These are phyloP conservation scores for Sugiyamaella xylanicola DNA, from an alignment of 1,139 yeast genomes.

Conservation along the genomic window DNA sequence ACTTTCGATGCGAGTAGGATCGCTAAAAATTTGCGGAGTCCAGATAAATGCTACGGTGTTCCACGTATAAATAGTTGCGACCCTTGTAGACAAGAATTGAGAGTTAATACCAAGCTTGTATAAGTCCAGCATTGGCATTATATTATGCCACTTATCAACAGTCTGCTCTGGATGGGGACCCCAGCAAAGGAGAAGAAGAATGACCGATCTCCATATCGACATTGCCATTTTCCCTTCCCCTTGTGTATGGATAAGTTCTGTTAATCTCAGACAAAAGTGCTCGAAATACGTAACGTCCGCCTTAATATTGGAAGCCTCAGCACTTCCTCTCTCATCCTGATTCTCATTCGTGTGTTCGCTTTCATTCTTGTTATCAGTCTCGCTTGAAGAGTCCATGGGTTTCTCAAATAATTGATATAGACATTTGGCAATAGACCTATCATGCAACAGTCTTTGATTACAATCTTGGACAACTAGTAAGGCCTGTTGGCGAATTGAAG, in stretches of 20 bases:
- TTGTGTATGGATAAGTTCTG: constrained; percentile 19
- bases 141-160: constrained; percentile 29
- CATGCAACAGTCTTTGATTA: constrained; percentile 27
- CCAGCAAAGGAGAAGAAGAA: constrained; percentile 24
- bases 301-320: no score
- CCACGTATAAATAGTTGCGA: constrained; percentile 30
- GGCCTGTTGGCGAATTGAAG: constrained; percentile 31
- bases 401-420: constrained; percentile 25
- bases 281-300: constrained; percentile 25
- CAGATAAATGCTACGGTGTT: constrained; percentile 27
- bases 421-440: constrained; percentile 24
- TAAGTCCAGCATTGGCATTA: constrained; percentile 27
- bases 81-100: constrained; percentile 22
- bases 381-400: no score
- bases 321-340: background rate
- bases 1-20: constrained; percentile 12
- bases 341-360: background rate
- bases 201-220: constrained; percentile 29
- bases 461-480: constrained; percentile 30
- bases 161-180: constrained; percentile 26
- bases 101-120: constrained; percentile 31
- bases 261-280: constrained; percentile 23
- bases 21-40: constrained; percentile 21
- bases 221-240: constrained; percentile 29
- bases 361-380: background rate